Evolutionary conservation across 75 land plant genomes (phyloP), one percentile per base, ranked within the genome.

Genomic region (Cryptomeria japonica): DNA sequence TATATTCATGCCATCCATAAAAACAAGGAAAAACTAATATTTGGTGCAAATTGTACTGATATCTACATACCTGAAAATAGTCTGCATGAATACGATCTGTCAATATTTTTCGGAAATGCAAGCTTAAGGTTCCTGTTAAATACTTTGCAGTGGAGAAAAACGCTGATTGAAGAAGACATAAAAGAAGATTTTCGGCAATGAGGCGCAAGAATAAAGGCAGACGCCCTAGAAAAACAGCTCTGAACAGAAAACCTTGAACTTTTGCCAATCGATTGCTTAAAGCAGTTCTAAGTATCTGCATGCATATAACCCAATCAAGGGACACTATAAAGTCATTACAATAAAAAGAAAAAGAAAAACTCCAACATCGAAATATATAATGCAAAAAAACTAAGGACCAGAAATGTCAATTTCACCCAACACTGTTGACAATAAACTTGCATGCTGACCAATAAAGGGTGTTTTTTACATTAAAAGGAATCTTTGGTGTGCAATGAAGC

Each of bases 201-300:
- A 98, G 89, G 38, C 96, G 93, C 55, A 93, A 55, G 86, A 98
- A 98, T 25, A 93, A 41, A 84, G 99, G 97, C 18, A 90, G 90
- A n/a, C 99, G 97, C 68, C 91, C 92, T 42, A 98, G 94, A 88
- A 98, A 98, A 28, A 96, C 99, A 61, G 99, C 95, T 39, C 99
- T 93, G 85, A 98, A 98, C 84, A 98, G 89, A 80, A 95, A 94
- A 18, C 99, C 99, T 91, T 98, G 99, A 46, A 98, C 97, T 91
- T 91, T 96, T 36, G 99, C 99, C 38, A 98, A 85, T 86, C 99
- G 91, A 82, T 97, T 96, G 91, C 99, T 92, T 73, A 97, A 83
- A 49, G 96, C 95, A 88, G 99, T 96, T 85, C 97, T 90, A n/a
- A 97, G 85, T 8, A 95, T 91, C 99, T 98, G 95, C 87, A 91